Base-by-base conservation (phyloP, 2,329 filamentous ascomycete genomes). In the Claviceps africana region DNA sequence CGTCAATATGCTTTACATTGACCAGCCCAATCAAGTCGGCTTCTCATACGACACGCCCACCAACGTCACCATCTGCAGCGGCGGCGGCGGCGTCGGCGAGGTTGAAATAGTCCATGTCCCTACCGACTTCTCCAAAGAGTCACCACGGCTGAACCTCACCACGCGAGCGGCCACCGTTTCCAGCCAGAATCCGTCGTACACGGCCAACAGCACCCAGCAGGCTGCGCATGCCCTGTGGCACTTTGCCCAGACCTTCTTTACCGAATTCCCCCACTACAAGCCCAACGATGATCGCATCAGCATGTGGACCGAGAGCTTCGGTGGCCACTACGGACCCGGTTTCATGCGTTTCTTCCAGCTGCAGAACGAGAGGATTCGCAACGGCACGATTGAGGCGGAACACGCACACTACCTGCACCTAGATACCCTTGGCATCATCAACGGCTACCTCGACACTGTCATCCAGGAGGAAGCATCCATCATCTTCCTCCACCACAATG, bases 251-350 rank as follows among this genome's bases (percentile, higher is more conserved):
- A 75, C 71, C 13, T 82, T 79, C 65, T 61, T 85, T 56, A 68
- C 66, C 25, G 67, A 72, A 19, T 83, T 82, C 53, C 79, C 79
- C 0, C 70, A 78, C 57, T 79, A 81, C 62, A 77, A 76, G 53
- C 77, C 75, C 2, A 64, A 66, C 31, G 68, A 72, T 54, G 68
- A 74, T 48, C 76, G 79, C 13, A 73, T 86, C 49, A 81, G 82
- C 59, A 65, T 87, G 2, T 85, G 83, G 60, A 75, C 81, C 0
- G 82, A 87, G 65, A 83, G 79, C 62, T 83, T 86, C 64, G 78
- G 82, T 31, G 85, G 85, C 6, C 79, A 81, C 55, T 88, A 86
- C 59, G 84, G 81, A 0, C 82, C 82, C 0, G 73, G 75, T 0
- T 83, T 86, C 59, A 76, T 79, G 17, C 67, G 68, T 2, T 67